phyloP scores from a whole-genome alignment of 2,329 filamentous ascomycete genomes.

The Talaromyces islandicus region DNA sequence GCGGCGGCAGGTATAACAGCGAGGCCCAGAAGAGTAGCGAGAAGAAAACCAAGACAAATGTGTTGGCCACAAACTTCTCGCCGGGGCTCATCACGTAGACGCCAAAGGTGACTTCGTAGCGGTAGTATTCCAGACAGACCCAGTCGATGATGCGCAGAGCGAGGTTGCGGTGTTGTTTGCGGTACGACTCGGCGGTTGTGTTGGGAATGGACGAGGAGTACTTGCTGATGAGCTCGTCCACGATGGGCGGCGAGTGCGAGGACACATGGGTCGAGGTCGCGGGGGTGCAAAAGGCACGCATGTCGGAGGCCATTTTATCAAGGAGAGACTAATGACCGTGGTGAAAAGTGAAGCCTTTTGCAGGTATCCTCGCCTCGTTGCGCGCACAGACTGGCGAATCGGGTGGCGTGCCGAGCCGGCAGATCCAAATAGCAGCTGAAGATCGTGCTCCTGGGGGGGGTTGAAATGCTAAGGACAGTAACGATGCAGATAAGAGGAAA shows the following conservation, averaged over 20 bases:
- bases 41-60: slow-evolving; percentile 31
- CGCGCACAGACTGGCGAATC: background rate
- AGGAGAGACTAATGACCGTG: background rate
- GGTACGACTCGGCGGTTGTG: slow-evolving; percentile 8
- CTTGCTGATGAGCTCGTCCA: slow-evolving; percentile 29
- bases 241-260: slow-evolving; percentile 22
- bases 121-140: slow-evolving; percentile 38
- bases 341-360: background rate
- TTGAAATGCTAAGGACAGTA: background rate
- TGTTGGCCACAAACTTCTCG: slow-evolving; percentile 39
- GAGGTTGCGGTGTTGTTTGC: slow-evolving; percentile 18
- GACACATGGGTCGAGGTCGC: slow-evolving; percentile 23
- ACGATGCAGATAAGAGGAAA: background rate
- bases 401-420: background rate
- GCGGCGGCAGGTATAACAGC: slow-evolving; percentile 30
- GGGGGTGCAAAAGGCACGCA: slow-evolving; percentile 29
- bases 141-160: slow-evolving; percentile 26
- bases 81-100: slow-evolving; percentile 38
- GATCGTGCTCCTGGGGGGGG: background rate
- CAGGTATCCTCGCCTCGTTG: background rate
- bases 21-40: slow-evolving; percentile 31
- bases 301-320: slow-evolving; percentile 23
- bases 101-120: slow-evolving; percentile 42
- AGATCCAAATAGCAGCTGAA: background rate
- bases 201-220: slow-evolving; percentile 23